Evolutionary conservation across 1,284 basidiomycete species (phyloP).

Genomic region (Tilletia walkeri): DNA sequence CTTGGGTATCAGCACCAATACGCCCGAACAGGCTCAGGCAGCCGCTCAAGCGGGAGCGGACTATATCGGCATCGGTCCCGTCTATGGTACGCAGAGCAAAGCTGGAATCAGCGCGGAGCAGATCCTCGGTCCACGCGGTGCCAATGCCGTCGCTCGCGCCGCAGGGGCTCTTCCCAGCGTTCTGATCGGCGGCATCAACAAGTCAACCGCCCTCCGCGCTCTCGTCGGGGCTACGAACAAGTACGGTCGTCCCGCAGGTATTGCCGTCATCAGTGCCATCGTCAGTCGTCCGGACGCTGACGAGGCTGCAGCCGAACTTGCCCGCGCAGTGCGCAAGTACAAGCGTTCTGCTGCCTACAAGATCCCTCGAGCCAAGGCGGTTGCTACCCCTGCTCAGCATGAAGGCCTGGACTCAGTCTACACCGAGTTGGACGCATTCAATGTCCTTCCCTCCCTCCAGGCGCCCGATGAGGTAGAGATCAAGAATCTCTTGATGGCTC

Average conservation of each 20-base stretch:
- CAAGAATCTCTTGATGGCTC: neutral
- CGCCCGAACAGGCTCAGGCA: slow-evolving; percentile 47
- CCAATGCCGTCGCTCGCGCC: slow-evolving; percentile 35
- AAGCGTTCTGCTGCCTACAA: slow-evolving; percentile 30
- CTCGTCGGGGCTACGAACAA: slow-evolving; percentile 38
- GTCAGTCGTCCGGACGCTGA: slow-evolving; percentile 68
- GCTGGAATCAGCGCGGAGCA: slow-evolving; percentile 47
- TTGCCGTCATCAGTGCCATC: slow-evolving; percentile 89
- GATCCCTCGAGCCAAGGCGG: slow-evolving; percentile 22
- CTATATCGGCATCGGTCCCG: slow-evolving; percentile 77
- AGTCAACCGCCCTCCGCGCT: slow-evolving; percentile 42
- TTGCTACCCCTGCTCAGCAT: neutral
- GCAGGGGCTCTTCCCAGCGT: slow-evolving; percentile 41
- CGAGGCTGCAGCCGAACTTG: slow-evolving; percentile 61
- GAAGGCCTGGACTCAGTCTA: neutral
- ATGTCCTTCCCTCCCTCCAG: slow-evolving; percentile 8
- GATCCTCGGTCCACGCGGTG: slow-evolving; percentile 37
- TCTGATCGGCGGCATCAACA: slow-evolving; percentile 51
- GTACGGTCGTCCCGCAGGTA: slow-evolving; percentile 60
- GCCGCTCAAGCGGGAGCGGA: slow-evolving; percentile 62
- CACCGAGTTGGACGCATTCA: slow-evolving; percentile 14
- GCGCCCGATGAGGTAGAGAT: neutral
- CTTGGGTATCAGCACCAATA: slow-evolving; percentile 79
- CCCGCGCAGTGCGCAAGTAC: slow-evolving; percentile 54
- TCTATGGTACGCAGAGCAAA: slow-evolving; percentile 56